Percentiles rank a stretch among this genome's conserved stretches.
Evolutionary conservation across 2,329 filamentous ascomycete genomes (phyloP).

Genomic region (Colletotrichum magnum): DNA sequence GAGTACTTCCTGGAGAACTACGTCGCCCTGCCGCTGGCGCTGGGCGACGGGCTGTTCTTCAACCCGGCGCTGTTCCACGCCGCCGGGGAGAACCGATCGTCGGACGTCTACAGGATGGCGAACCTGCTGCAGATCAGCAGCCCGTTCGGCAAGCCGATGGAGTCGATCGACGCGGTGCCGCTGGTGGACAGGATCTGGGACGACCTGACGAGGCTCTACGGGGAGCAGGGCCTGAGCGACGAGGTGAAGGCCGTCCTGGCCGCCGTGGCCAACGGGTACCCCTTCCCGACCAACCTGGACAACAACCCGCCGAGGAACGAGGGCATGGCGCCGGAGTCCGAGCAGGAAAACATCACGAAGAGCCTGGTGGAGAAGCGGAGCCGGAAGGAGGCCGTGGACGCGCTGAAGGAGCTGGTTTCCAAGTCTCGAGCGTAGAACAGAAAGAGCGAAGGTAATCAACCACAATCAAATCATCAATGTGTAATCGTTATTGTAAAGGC

Average conservation of each 20-base stretch:
- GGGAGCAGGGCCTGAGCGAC: constrained; percentile 53
- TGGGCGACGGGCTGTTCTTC: constrained; percentile 75
- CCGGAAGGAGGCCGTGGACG: constrained; percentile 55
- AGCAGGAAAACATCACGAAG: constrained; percentile 65
- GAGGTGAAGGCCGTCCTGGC: constrained; percentile 62
- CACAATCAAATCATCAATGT: not conserved
- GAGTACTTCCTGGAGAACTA: constrained; percentile 67
- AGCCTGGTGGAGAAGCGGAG: constrained; percentile 59
- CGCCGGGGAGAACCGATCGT: constrained; percentile 68
- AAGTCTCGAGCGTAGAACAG: constrained; percentile 7
- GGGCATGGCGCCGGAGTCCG: constrained; percentile 73
- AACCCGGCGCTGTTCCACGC: constrained; percentile 75
- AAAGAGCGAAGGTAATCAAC: not conserved
- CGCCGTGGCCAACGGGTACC: constrained; percentile 70
- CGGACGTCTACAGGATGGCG: constrained; percentile 65
- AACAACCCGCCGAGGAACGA: constrained; percentile 66
- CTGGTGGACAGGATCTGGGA: constrained; percentile 63
- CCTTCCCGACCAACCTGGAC: constrained; percentile 75
- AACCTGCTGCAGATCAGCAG: constrained; percentile 74
- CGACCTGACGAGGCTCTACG: constrained; percentile 49
- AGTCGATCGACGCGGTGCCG: constrained; percentile 67
- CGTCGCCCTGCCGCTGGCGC: constrained; percentile 64
- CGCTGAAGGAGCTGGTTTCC: constrained; percentile 47
- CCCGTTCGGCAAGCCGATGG: constrained; percentile 76
- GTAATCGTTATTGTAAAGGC: not conserved